Evolutionary conservation across 23 red algal species (phyloP).

Genomic region (Agarophyton chilense): DNA sequence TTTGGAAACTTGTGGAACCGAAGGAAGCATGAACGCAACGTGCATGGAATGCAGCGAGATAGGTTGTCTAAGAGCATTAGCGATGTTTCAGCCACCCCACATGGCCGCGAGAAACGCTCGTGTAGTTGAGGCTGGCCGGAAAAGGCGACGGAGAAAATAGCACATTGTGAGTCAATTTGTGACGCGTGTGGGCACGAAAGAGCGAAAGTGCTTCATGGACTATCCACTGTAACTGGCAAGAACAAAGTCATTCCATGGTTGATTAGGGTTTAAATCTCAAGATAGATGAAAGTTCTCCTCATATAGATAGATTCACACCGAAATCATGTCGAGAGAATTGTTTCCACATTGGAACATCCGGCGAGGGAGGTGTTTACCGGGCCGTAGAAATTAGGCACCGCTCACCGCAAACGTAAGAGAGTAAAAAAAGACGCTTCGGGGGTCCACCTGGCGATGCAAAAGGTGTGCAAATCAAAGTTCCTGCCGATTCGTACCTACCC

Average conservation of each 20-base stretch:
- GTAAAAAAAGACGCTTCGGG: neutral
- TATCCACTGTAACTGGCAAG: no score
- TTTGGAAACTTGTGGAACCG: conserved; percentile 55
- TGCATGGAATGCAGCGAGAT: conserved; percentile 14
- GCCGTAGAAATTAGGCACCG: neutral
- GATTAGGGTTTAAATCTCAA: no score
- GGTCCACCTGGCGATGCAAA: neutral
- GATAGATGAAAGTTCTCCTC: neutral
- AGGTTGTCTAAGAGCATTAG: neutral
- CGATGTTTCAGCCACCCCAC: neutral
- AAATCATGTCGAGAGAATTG: neutral
- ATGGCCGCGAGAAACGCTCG: neutral
- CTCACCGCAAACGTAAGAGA: neutral
- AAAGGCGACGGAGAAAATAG: no score
- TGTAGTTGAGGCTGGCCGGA: neutral
- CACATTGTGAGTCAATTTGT: no score
- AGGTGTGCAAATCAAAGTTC: no score
- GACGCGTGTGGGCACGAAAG: no score
- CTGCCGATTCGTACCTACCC: neutral
- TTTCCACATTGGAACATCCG: neutral
- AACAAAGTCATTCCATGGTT: no score
- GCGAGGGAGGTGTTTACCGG: neutral
- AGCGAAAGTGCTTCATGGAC: no score
- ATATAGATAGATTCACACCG: neutral
- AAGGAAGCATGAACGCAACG: conserved; percentile 21